phyloP scores from a whole-genome alignment of 1,284 basidiomycete genomes.

The Pterulicium gracile region DNA sequence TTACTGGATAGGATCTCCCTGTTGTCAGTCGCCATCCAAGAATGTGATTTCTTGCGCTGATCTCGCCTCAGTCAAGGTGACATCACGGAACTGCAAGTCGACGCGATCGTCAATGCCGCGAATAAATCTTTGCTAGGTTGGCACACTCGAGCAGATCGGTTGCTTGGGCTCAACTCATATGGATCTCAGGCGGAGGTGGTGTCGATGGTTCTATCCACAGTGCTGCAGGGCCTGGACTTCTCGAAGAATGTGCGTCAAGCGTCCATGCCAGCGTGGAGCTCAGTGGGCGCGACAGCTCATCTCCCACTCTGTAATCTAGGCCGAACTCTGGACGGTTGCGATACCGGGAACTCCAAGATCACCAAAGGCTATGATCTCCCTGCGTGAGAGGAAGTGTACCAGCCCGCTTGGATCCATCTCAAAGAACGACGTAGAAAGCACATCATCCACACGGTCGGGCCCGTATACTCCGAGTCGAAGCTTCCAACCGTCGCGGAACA shows the following conservation, averaged over 20 bases:
- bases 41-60: constrained; percentile 6
- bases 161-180: constrained; percentile 2
- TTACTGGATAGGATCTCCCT: constrained; percentile 47
- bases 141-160: constrained; percentile 22
- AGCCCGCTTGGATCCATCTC: constrained; percentile 5
- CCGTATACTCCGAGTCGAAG: constrained; percentile 47
- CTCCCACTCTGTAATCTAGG: constrained; percentile 26
- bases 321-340: constrained; percentile 60
- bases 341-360: constrained; percentile 78
- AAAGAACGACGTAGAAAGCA: constrained; percentile 28
- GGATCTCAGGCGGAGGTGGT: constrained; percentile 16
- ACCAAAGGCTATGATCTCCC: constrained; percentile 67
- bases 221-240: constrained; percentile 68
- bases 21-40: constrained; percentile 32
- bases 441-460: constrained; percentile 89
- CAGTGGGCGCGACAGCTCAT: constrained; percentile 10
- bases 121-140: constrained; percentile 59
- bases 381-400: too few relatives aligned
- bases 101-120: constrained; percentile 85
- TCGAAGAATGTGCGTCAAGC: constrained; percentile 65
- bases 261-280: too few relatives aligned
- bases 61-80: constrained; percentile 53
- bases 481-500: constrained; percentile 36
- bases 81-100: constrained; percentile 63
- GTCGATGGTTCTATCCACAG: constrained; percentile 83